Base-by-base conservation (phyloP, 306 rosid species). In the Sechiopsis laciniata region DNA sequence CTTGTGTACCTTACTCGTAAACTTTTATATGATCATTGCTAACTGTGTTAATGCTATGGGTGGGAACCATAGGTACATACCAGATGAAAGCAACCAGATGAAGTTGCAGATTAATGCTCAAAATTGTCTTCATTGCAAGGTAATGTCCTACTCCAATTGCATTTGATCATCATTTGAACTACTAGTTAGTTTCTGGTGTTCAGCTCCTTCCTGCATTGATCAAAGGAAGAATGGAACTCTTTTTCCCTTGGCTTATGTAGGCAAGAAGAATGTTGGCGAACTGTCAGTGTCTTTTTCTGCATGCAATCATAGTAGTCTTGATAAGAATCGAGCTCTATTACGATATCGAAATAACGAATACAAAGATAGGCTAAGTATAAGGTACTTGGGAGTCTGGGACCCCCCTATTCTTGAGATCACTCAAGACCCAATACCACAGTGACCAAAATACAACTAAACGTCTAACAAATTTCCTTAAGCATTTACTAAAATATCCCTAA, bases 61-160 rank as follows among this genome's bases (percentile, higher is more conserved):
- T 74, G 53, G 63, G 37, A 68, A 72, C 84, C 57, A 12, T 60
- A 93, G 98, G 84, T 90, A 90, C 62, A 79, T 80, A 60, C 76
- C 87, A 21, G 88, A 84, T 77, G 96, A 89, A 75, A 82, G 76
- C 68, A 84, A 82, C 82, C 81, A 85, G 74, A 81, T 66, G 78
- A 89, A 87, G 77, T 79, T 94, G 84, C 98, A 87, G 78, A 89
- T 94, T 81, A 94, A 94, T 76, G 96, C 98, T 79, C 96, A 94
- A 72, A 90, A 90, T 76, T 94, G 97, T 83, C 77, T 94, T 63
- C 98, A 90, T 82, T 94, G 98, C 90, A 94, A 94, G 97, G 98
- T 94, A 84, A 83, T 54, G 48, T 22, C 19, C 16, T 1, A 19
- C 24, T 22, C 19, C 29, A 13, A 19, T 68, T 68, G 58, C 57